These are phyloP conservation scores for Trichopus zeylanicus DNA, from an alignment of 116 monocot species.

Conservation along the genomic window DNA sequence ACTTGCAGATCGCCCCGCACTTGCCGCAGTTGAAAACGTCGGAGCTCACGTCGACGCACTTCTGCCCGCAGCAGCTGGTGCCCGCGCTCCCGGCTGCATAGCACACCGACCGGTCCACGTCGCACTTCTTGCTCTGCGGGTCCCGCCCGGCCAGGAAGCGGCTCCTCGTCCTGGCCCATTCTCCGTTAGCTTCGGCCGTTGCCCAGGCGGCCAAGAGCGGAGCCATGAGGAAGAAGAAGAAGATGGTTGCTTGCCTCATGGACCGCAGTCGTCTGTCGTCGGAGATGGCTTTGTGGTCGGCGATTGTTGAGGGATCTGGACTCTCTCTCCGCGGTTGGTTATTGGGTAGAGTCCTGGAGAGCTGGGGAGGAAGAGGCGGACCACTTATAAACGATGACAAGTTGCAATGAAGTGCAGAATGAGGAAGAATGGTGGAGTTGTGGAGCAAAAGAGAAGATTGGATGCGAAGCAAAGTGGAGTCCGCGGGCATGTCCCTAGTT, in stretches of 20 bases:
- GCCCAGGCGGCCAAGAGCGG: neutral
- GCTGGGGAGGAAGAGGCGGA: too few species aligned
- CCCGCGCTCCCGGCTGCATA: slow-evolving; percentile 1
- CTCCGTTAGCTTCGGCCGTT: neutral
- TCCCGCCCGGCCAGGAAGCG: neutral
- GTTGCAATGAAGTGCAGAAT: too few species aligned
- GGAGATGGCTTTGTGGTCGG: neutral
- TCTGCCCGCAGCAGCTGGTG: slow-evolving; percentile 5
- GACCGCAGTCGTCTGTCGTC: too few species aligned
- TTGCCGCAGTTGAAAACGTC: slow-evolving; percentile 12
- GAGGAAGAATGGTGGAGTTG: neutral
- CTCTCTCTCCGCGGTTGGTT: too few species aligned
- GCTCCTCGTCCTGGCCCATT: neutral
- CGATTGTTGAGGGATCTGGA: neutral
- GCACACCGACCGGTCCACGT: slow-evolving; percentile 1
- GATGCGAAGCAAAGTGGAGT: neutral
- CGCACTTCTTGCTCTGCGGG: slow-evolving; percentile 4
- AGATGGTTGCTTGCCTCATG: neutral
- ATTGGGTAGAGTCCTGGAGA: neutral
- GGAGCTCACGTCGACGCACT: neutral
- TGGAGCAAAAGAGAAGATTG: neutral
- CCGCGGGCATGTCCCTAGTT: too few species aligned
- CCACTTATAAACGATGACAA: too few species aligned
- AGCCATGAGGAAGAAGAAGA: neutral
- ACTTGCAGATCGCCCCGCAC: slow-evolving; percentile 16